Evolutionary conservation across 768 basidiomycete species (phyloP), one percentile per base, ranked within the genome.

Genomic region (Tubosaeta brunneosetosa): DNA sequence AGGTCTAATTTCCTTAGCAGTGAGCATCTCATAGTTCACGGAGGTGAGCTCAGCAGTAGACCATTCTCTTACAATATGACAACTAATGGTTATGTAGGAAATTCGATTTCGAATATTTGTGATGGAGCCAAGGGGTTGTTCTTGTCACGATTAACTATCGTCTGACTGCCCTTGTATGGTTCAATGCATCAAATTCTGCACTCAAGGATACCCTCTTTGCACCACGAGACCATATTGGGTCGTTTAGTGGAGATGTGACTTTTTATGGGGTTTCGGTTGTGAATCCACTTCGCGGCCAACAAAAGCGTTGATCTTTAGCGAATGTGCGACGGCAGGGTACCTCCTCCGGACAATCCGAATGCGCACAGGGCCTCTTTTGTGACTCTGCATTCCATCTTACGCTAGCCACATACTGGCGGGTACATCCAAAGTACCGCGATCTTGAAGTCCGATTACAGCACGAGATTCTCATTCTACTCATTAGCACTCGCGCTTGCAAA

Each of bases 201-300:
- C 52, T 74, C 27, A 65, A 66, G 41, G 73, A 74, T 49, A 53
- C 66, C 36, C 47, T 65, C 5, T 51, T 63, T 16, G 72, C 73
- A 9, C 48, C 75, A 0, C 67, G 68, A 44, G 37, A 61, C 1
- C 62, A 75, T 40, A 71, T 76, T 14, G 56, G 16, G 29, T 52
- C 60, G 13, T 76, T 75, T 50, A 72, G 74, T 6, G 74, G 74
- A 1, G 72, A 75, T 47, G 62, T 64, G 22, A 14, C 53, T 43
- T 17, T 6, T 6, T 44, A 19, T 38, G 17, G 7, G 17, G 29
- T 38, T 13, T 44, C 8, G 2, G 14, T 41, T 3, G 17, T 32
- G 49, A 26, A 55, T 41, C 13, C 3, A 5, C 19, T 17, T 8
- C 7, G 26, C 26, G 62, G 55, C 51, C 51, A 29, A 50, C 60